Conservation (phyloP, 257 asterid species). For the Coffea canephora region DNA sequence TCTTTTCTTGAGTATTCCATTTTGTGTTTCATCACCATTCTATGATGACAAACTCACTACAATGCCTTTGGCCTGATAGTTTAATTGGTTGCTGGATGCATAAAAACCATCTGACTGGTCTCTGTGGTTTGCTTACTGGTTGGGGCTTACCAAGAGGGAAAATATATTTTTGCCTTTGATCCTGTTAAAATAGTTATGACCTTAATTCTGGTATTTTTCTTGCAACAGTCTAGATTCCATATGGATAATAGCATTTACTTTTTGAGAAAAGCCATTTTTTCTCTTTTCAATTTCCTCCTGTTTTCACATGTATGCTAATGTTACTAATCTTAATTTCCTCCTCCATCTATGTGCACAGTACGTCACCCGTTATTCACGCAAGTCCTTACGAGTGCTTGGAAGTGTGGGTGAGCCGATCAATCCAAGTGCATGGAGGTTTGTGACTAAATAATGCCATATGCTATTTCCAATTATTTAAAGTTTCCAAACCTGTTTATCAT, state of each 20-base stretch:
- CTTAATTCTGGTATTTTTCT: neutral
- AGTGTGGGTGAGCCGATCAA: constrained; percentile 99
- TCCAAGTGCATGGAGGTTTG: constrained; percentile 99
- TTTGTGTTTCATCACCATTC: neutral
- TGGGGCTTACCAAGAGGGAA: too few relatives aligned
- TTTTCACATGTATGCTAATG: constrained; percentile 19
- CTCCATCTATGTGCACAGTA: constrained; percentile 49
- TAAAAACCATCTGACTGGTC: too few relatives aligned
- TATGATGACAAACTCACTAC: neutral
- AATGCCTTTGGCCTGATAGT: too few relatives aligned
- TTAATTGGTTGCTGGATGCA: too few relatives aligned
- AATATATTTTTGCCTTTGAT: neutral
- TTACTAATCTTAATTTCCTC: neutral
- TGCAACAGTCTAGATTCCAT: neutral
- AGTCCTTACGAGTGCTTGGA: constrained; percentile 95
- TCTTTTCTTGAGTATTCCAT: neutral
- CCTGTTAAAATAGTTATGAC: neutral
- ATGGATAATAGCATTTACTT: neutral
- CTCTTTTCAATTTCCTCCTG: neutral
- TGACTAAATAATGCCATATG: constrained; percentile 3
- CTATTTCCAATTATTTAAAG: constrained; percentile 17
- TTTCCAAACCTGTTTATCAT: constrained; percentile 12
- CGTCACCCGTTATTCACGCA: constrained; percentile 82
- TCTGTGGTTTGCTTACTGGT: too few relatives aligned
- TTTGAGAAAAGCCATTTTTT: neutral